These are phyloP conservation scores for Penicillium herquei DNA, from an alignment of 495 filamentous ascomycete species.

Conservation along the genomic window DNA sequence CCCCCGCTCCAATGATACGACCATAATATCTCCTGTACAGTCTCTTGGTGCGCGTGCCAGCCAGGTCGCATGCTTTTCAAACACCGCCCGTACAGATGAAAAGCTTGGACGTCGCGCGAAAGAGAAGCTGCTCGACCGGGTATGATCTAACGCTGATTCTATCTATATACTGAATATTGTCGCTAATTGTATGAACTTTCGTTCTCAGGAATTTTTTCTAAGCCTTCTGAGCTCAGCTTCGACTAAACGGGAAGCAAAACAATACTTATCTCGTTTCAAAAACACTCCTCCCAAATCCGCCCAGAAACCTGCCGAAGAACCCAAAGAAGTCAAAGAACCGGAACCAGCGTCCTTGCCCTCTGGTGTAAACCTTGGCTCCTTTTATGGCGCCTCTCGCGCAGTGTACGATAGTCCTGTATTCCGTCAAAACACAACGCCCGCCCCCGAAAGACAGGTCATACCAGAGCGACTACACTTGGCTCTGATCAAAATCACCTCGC, in stretches of 20 bases:
- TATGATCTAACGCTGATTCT: conserved; percentile 10
- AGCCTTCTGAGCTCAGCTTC: conserved; percentile 79
- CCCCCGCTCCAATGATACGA: conserved; percentile 15
- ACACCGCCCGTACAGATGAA: conserved; percentile 28
- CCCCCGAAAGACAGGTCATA: conserved; percentile 27
- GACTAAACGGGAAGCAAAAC: conserved; percentile 86
- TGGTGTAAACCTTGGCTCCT: conserved; percentile 60
- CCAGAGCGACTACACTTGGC: conserved; percentile 68
- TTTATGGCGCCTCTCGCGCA: conserved; percentile 58
- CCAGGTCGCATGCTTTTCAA: conserved; percentile 41
- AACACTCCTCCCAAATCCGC: conserved; percentile 32
- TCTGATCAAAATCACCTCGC: conserved; percentile 77
- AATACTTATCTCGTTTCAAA: conserved; percentile 79
- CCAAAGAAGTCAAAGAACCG: conserved; percentile 20
- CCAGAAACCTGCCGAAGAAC: conserved; percentile 15
- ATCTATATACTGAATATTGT: neutral
- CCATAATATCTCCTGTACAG: conserved; percentile 14
- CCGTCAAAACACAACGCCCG: conserved; percentile 45
- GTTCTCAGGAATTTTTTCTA: conserved; percentile 70
- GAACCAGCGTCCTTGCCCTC: conserved; percentile 28
- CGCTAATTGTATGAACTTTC: neutral
- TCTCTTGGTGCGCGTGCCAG: conserved; percentile 23
- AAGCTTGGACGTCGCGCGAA: conserved; percentile 46
- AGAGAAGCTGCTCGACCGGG: conserved; percentile 47
- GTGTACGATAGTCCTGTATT: conserved; percentile 65